Base-by-base conservation (phyloP, 2,329 filamentous ascomycete species). In the Penicillium griseofulvum region DNA sequence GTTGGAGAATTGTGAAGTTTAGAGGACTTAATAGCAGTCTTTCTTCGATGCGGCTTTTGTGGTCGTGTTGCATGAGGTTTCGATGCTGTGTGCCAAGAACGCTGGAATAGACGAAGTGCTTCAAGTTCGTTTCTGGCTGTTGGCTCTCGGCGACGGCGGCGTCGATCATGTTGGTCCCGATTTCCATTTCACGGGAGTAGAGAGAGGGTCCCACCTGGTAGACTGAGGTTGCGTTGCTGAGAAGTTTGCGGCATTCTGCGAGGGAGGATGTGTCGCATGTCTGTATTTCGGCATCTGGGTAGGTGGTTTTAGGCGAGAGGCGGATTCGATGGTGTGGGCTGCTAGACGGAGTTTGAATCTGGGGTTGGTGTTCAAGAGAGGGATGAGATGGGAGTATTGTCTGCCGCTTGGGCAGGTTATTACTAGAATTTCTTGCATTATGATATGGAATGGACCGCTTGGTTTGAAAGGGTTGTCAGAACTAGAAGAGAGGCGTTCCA, bases 271-370 rank as follows among this genome's bases (percentile, higher is more conserved):
- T 47, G 22, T 47, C 44, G 19, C 31, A 47, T 26, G 29, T 34
- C n/a, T 24, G 26, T 24, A 36, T 14, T 36, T 47, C 29, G 8
- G 22, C 31, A 2, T 36, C 31, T 4, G 44, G 44, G 16, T 47
- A 47, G 17, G 17, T 34, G 8, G 10, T 11, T 47, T 47, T 31
- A 47, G 29, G n/a, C 9, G 17, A 17, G 17, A n/a, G 44, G 31
- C 16, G 10, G 44, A 47, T 19, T 47, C 28, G 9, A 16, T 7
- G 16, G 22, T 47, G 19, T 47, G 44, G 14, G 34, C 39, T 37
- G 41, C 47, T 26, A 55, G 52, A 34, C 41, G 52, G 41, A 44
- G 46, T 39, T 37, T 48, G 43, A 42, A 50, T 49, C 29, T 49
- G 29, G 37, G 31, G 33, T 44, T 45, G 8, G 44, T 38, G 38